Conservation (phyloP, 2,329 filamentous ascomycete genomes). For the Xylariaceae sp. region DNA sequence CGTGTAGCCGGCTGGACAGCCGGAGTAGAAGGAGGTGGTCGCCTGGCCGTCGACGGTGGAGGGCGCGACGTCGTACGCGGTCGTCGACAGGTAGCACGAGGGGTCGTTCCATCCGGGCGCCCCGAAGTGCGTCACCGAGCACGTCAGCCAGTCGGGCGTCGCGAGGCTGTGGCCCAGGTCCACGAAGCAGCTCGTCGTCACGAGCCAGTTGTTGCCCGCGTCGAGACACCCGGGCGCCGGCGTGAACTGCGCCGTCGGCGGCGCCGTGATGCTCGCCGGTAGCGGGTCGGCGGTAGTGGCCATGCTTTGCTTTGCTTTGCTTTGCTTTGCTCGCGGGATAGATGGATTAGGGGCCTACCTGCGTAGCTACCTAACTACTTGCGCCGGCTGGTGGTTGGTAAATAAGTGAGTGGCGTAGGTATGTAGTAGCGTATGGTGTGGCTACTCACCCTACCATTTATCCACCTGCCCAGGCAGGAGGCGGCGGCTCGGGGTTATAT, state of each 20-base stretch:
- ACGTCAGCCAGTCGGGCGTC: conserved; percentile 19
- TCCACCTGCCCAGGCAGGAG: no score
- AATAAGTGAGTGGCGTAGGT: no score
- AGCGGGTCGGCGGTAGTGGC: no score
- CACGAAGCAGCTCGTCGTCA: conserved; percentile 14
- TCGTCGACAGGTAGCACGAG: conserved; percentile 5
- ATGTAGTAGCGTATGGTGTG: no score
- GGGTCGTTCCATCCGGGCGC: neutral
- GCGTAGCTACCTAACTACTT: no score
- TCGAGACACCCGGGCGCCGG: conserved; percentile 14
- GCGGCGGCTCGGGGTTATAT: no score
- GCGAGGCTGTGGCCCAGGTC: neutral
- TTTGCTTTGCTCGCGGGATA: no score
- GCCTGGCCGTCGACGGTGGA: conserved; percentile 2
- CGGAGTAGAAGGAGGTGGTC: conserved; percentile 1
- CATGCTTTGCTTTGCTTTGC: no score
- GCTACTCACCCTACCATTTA: no score
- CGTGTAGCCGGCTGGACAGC: conserved; percentile 14
- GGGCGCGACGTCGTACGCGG: neutral
- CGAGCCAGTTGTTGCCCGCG: conserved; percentile 16
- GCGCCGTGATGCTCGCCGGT: conserved; percentile 4
- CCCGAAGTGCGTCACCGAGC: conserved; percentile 16
- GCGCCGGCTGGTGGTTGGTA: no score
- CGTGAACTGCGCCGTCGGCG: conserved; percentile 16
- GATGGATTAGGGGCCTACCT: no score